Evolutionary conservation across 306 rosid genomes (phyloP).

Genomic region (Lupinus albus): DNA sequence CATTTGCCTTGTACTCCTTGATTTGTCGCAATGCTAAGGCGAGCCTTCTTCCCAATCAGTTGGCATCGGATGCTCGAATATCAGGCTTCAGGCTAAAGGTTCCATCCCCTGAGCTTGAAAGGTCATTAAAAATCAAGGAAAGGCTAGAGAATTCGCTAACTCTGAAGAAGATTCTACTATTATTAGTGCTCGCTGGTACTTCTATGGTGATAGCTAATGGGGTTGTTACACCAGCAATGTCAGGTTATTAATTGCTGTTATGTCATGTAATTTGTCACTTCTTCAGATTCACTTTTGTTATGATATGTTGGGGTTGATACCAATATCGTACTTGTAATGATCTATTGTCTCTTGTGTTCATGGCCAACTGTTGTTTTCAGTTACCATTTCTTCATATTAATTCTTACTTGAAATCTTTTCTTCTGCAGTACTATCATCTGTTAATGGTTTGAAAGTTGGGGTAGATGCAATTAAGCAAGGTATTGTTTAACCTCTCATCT

Average conservation of each 20-base stretch:
- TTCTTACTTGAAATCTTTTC: conserved; percentile 40
- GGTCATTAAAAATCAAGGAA: conserved; percentile 94
- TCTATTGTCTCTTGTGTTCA: conserved; percentile 35
- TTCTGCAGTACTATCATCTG: conserved; percentile 84
- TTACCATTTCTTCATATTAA: conserved; percentile 26
- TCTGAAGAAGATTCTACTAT: conserved; percentile 78
- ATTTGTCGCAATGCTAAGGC: conserved; percentile 99
- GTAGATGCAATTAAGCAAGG: conserved; percentile 77
- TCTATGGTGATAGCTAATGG: conserved; percentile 99
- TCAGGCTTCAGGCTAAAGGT: conserved; percentile 97
- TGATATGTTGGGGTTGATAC: conserved; percentile 29
- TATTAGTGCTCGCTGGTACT: conserved; percentile 95
- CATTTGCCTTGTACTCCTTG: conserved; percentile 97
- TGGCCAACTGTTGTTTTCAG: conserved; percentile 33
- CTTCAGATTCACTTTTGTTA: conserved; percentile 32
- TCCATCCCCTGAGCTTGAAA: conserved; percentile 94
- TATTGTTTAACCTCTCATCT: conserved; percentile 40
- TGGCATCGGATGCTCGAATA: conserved; percentile 91
- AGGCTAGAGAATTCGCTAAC: conserved; percentile 82
- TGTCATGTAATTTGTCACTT: conserved; percentile 20
- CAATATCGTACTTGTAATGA: conserved; percentile 20
- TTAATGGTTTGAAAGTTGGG: conserved; percentile 78
- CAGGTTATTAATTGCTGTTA: conserved; percentile 53
- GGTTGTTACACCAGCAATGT: conserved; percentile 96
- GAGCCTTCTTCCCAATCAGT: conserved; percentile 97